Base-by-base conservation (phyloP, 306 rosid species). In the Acmispon strigosus region DNA sequence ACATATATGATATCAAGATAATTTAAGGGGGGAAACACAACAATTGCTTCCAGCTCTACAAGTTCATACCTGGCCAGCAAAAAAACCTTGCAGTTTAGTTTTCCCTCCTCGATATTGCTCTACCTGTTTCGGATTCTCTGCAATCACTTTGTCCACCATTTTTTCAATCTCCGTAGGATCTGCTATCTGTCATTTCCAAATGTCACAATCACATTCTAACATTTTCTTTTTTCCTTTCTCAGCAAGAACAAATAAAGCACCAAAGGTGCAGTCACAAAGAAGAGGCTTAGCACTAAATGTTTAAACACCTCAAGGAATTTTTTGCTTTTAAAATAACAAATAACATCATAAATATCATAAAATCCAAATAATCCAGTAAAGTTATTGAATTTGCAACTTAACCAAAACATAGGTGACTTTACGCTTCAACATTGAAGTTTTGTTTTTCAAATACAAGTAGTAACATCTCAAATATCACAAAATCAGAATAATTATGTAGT, bases 41-140 rank as follows among this genome's bases (percentile, higher is more conserved):
- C 36, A 51, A 24, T 20, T 14, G 52, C 52, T 79, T 67, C 57
- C 18, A 55, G 53, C 27, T 70, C 50, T 44, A 79, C 54, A 24
- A 37, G 69, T 56, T 55, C 72, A 80, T 69, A 94, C 98, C 96
- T 94, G 96, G 77, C 98, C 97, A 10, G 96, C 88, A 74, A 94
- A 94, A 77, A 15, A 94, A 15, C 95, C 99, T 80, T 89, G 88
- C 62, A 91, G 78, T 79, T 91, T 94, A 58, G 95, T 89, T 79
- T 82, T 94, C 50, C 97, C 99, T 17, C 96, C 84, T 5, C 87
- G 92, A 44, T 84, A 91, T 78, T 94, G 96, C 76, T 87, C 97
- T 27, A 89, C 60, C 79, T 94, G 97, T 78, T 94, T 91, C 9
- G 99, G 99, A 78, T 91, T 94, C 59, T 91, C 99, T 0, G 81